Conservation (phyloP, 345 rosid species). For the Lepidium africanum region DNA sequence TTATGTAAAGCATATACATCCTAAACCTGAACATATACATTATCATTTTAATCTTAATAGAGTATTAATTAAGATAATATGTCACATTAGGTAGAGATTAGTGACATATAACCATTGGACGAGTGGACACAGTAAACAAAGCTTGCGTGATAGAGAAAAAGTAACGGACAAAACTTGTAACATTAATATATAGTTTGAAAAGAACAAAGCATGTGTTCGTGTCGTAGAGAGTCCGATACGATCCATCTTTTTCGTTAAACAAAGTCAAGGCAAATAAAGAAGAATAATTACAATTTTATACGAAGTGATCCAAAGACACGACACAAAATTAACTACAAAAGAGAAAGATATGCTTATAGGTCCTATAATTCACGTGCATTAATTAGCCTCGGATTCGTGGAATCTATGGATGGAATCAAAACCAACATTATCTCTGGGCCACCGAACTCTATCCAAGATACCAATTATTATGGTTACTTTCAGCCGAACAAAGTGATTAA, state of each 20-base stretch:
- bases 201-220: conserved; percentile 19
- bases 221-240: conserved; percentile 6
- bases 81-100: background rate
- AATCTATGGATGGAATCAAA: background rate
- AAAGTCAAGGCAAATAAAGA: background rate
- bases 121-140: background rate
- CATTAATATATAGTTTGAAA: conserved; percentile 7
- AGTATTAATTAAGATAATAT: background rate
- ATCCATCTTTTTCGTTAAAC: background rate
- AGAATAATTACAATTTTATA: background rate
- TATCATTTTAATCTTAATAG: too few relatives aligned
- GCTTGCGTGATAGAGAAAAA: conserved; percentile 14
- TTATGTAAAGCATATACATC: too few relatives aligned
- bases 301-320: background rate
- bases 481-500: background rate
- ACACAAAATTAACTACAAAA: background rate
- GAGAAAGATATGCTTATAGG: conserved; percentile 1
- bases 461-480: background rate
- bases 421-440: background rate
- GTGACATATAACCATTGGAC: background rate
- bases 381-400: background rate
- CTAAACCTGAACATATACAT: background rate
- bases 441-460: conserved; percentile 3
- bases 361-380: background rate
- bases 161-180: conserved; percentile 17